A percentile compares a stretch with the other conserved stretches of the same genome.
These are phyloP conservation scores for Pelargonium hybrid DNA, from an alignment of 441 rosid genomes.

Conservation along the genomic window DNA sequence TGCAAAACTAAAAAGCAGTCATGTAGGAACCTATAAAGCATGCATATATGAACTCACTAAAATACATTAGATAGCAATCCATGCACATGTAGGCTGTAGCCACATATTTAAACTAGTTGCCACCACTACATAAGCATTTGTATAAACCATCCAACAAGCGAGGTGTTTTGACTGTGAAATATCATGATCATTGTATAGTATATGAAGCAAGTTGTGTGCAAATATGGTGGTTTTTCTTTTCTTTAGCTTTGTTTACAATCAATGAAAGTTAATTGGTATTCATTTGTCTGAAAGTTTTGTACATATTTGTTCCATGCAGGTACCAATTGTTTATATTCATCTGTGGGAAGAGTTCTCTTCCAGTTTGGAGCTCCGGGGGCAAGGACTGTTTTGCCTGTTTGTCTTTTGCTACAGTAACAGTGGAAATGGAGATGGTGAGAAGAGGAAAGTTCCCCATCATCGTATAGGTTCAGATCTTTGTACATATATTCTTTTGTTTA, in stretches of 20 bases:
- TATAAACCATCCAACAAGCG: background rate
- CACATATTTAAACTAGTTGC: too few relatives aligned
- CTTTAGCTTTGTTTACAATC: background rate
- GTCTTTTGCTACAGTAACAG: background rate
- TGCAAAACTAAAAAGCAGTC: background rate
- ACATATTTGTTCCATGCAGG: conserved; percentile 23
- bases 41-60: background rate
- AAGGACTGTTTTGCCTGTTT: too few relatives aligned
- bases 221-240: background rate
- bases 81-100: background rate
- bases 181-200: background rate
- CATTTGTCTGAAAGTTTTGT: conserved; percentile 4
- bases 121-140: too few relatives aligned
- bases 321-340: conserved; percentile 17
- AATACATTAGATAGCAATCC: background rate
- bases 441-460: conserved; percentile 9
- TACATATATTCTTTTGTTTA: conserved; percentile 19
- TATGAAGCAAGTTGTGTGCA: background rate
- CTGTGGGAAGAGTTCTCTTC: conserved; percentile 7
- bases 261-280: background rate
- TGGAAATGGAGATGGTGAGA: conserved; percentile 4
- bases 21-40: background rate
- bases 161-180: background rate
- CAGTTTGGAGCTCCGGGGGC: background rate
- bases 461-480: conserved; percentile 23